Conservation (phyloP, 1,139 yeast genomes). For the Eremothecium cymbalariae region DNA sequence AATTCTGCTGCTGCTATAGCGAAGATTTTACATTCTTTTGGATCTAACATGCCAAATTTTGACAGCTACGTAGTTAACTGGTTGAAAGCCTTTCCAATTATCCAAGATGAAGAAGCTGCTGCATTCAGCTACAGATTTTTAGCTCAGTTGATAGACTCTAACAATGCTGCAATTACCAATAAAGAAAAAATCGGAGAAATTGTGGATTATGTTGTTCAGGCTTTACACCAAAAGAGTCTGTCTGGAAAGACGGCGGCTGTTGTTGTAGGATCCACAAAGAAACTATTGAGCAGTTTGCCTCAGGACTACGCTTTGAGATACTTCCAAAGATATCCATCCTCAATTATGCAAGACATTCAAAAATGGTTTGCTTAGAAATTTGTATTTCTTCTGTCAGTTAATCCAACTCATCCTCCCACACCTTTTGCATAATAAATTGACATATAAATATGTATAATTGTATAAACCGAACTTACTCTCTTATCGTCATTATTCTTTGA, state of each 20-base stretch:
- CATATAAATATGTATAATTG: slow-evolving; percentile 4
- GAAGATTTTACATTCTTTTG: slow-evolving; percentile 56
- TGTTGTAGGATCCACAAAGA: slow-evolving; percentile 53
- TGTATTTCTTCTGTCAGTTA: neutral
- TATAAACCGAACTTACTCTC: slow-evolving; percentile 1
- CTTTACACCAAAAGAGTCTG: slow-evolving; percentile 60
- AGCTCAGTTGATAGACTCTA: slow-evolving; percentile 60
- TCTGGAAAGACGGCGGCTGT: slow-evolving; percentile 63
- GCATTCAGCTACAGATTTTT: slow-evolving; percentile 76
- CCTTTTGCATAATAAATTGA: slow-evolving; percentile 5
- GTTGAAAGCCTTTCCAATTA: slow-evolving; percentile 74
- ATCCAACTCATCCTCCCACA: neutral
- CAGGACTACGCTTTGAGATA: slow-evolving; percentile 60
- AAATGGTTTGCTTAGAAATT: slow-evolving; percentile 44
- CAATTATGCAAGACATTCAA: slow-evolving; percentile 53
- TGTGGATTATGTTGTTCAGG: slow-evolving; percentile 69
- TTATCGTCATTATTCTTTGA: neutral
- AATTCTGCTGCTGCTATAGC: slow-evolving; percentile 79
- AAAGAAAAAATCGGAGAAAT: slow-evolving; percentile 51
- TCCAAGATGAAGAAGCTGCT: slow-evolving; percentile 84
- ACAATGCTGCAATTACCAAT: slow-evolving; percentile 51
- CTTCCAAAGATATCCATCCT: slow-evolving; percentile 55
- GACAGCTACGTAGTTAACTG: slow-evolving; percentile 63
- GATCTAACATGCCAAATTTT: slow-evolving; percentile 50
- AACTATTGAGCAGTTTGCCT: slow-evolving; percentile 37